Conservation (phyloP, 768 basidiomycete species). For the Lentinula edodes region DNA sequence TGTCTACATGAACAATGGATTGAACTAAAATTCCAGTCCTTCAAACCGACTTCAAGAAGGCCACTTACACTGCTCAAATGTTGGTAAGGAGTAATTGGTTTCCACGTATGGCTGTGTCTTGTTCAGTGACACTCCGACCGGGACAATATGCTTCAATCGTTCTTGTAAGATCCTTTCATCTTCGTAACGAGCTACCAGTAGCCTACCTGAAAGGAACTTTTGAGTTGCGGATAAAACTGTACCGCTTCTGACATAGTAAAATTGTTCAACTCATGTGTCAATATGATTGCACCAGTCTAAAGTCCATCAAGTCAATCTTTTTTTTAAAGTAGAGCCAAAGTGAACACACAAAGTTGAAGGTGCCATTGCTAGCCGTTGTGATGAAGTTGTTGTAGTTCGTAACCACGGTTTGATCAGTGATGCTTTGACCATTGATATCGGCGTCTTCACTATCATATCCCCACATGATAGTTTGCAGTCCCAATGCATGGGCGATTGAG, state of each 20-base stretch:
- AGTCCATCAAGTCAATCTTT: neutral
- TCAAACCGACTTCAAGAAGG: neutral
- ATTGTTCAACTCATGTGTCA: conserved; percentile 56
- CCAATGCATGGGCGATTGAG: conserved; percentile 60
- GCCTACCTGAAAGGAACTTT: conserved; percentile 40
- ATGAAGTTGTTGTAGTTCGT: conserved; percentile 52
- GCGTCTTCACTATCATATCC: conserved; percentile 59
- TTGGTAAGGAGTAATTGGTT: conserved; percentile 32
- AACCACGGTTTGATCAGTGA: conserved; percentile 41
- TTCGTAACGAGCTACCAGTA: neutral
- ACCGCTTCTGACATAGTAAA: conserved; percentile 58
- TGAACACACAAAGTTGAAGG: conserved; percentile 29
- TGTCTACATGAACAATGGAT: neutral
- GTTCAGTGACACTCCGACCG: conserved; percentile 48
- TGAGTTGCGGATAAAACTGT: conserved; percentile 42
- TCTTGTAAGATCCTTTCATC: neutral
- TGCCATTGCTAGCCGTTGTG: conserved; percentile 34
- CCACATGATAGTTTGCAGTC: conserved; percentile 73
- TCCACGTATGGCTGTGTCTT: conserved; percentile 49
- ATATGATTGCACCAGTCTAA: conserved; percentile 45
- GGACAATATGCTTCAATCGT: conserved; percentile 37
- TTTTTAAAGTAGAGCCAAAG: neutral
- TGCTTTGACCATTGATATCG: neutral
- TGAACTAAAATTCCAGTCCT: neutral
- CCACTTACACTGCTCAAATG: conserved; percentile 43